These are phyloP conservation scores for Ascochyta rabiei DNA, from an alignment of 2,329 filamentous ascomycete genomes.

Conservation along the genomic window DNA sequence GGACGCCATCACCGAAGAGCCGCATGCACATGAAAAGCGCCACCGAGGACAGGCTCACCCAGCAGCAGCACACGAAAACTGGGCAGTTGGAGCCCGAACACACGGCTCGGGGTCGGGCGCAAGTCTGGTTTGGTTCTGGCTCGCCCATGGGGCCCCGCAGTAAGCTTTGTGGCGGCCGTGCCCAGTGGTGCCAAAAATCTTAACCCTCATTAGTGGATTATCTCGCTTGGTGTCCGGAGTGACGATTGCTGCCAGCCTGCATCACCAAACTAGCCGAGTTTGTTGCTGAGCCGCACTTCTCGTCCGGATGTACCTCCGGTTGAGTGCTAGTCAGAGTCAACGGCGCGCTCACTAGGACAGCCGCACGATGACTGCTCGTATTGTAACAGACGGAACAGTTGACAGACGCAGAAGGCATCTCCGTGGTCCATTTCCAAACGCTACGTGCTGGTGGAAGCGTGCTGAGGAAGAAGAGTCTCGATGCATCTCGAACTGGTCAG, in stretches of 20 bases:
- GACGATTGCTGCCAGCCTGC: neutral
- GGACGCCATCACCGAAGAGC: neutral
- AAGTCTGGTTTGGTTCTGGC: conserved; percentile 5
- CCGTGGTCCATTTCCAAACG: neutral
- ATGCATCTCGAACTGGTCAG: neutral
- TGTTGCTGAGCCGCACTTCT: neutral
- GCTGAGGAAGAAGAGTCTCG: neutral
- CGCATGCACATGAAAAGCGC: conserved; percentile 12
- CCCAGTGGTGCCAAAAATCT: conserved; percentile 12
- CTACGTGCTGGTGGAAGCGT: neutral
- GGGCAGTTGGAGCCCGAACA: neutral
- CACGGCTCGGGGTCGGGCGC: conserved; percentile 12
- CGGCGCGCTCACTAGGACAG: neutral
- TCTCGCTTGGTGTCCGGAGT: neutral
- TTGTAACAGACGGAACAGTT: neutral
- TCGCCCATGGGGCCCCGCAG: conserved; percentile 29
- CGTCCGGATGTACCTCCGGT: conserved; percentile 10
- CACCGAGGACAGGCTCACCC: conserved; percentile 12
- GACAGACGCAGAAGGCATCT: conserved; percentile 3
- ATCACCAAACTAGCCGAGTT: conserved; percentile 3
- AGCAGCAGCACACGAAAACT: conserved; percentile 4
- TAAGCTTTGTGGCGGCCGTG: conserved; percentile 22
- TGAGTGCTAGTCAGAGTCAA: conserved; percentile 9
- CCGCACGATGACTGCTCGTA: neutral
- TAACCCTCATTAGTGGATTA: conserved; percentile 18